Conservation (phyloP, 2,329 filamentous ascomycete genomes). For the Aspergillus sergii region DNA sequence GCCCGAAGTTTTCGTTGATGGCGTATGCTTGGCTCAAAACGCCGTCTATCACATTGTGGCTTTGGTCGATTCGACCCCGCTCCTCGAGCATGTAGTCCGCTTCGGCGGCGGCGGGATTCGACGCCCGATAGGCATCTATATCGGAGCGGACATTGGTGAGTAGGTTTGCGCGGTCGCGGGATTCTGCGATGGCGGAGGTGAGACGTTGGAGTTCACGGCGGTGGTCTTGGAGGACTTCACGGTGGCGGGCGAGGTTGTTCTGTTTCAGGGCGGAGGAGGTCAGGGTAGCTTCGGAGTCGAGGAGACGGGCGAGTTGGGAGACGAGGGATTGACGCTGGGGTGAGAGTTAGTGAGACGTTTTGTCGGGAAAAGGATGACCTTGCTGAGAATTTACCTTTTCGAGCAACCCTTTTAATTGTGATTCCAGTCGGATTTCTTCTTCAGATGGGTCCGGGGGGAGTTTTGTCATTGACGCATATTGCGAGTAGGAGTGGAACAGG, state of each 20-base stretch:
- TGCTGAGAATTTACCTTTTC: conserved; percentile 46
- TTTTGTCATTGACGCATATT: conserved; percentile 79
- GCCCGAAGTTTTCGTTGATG: conserved; percentile 85
- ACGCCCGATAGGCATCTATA: conserved; percentile 83
- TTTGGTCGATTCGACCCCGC: conserved; percentile 80
- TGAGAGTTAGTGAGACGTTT: conserved; percentile 8
- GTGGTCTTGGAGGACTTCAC: conserved; percentile 87
- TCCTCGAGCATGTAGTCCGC: conserved; percentile 98
- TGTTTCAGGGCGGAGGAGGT: conserved; percentile 94
- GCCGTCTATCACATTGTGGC: conserved; percentile 83
- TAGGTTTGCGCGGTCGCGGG: conserved; percentile 85
- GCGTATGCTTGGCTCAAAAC: conserved; percentile 95
- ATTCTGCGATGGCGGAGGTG: conserved; percentile 70
- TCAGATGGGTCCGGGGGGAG: conserved; percentile 82
- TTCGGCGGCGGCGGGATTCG: conserved; percentile 80
- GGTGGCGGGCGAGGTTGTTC: conserved; percentile 89
- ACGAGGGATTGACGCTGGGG: conserved; percentile 78
- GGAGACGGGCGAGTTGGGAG: conserved; percentile 78
- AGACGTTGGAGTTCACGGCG: conserved; percentile 78
- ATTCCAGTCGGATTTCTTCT: conserved; percentile 78
- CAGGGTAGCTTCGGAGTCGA: conserved; percentile 87
- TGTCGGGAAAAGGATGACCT: not conserved
- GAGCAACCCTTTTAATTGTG: conserved; percentile 80
- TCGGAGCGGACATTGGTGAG: conserved; percentile 88
- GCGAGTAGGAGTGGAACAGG: conserved; percentile 72